Percentiles rank a stretch among this genome's conserved stretches.
phyloP scores from a whole-genome alignment of 2,329 filamentous ascomycete species.

The Stemphylium beticola region DNA sequence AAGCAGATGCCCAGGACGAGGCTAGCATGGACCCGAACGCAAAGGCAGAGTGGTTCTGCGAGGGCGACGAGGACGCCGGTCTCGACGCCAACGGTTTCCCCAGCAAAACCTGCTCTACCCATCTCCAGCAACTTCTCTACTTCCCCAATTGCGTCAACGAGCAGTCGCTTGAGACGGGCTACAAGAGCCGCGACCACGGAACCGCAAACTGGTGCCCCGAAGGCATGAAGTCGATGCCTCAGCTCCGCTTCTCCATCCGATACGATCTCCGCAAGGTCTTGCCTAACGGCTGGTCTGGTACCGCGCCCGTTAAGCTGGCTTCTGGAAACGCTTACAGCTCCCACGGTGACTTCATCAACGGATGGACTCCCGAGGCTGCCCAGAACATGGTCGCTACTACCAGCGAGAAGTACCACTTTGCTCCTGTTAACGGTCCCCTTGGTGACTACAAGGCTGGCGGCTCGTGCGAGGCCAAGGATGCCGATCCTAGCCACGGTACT shows the following conservation, averaged over 20 bases:
- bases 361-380: constrained; percentile 52
- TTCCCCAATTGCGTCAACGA: constrained; percentile 56
- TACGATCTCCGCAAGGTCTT: constrained; percentile 55
- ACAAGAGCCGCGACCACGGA: constrained; percentile 40
- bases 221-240: constrained; percentile 56
- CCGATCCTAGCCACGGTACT: constrained; percentile 52
- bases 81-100: constrained; percentile 40
- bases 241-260: constrained; percentile 56
- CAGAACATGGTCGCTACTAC: constrained; percentile 52
- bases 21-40: constrained; percentile 30
- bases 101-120: constrained; percentile 49
- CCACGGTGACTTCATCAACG: constrained; percentile 59
- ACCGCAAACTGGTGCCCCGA: constrained; percentile 50
- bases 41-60: constrained; percentile 38
- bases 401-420: constrained; percentile 45
- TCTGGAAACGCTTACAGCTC: constrained; percentile 51
- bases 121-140: constrained; percentile 54
- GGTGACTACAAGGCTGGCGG: constrained; percentile 21
- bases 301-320: constrained; percentile 53
- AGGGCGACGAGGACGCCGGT: constrained; percentile 19
- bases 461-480: constrained; percentile 49
- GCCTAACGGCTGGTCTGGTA: constrained; percentile 55
- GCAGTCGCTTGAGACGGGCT: constrained; percentile 42
- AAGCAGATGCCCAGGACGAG: constrained; percentile 43
- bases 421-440: constrained; percentile 42